A percentile compares a stretch with the other conserved stretches of the same genome.
Conservation (phyloP, 805 yeast genomes). For the Maudiozyma saulgeensis region DNA sequence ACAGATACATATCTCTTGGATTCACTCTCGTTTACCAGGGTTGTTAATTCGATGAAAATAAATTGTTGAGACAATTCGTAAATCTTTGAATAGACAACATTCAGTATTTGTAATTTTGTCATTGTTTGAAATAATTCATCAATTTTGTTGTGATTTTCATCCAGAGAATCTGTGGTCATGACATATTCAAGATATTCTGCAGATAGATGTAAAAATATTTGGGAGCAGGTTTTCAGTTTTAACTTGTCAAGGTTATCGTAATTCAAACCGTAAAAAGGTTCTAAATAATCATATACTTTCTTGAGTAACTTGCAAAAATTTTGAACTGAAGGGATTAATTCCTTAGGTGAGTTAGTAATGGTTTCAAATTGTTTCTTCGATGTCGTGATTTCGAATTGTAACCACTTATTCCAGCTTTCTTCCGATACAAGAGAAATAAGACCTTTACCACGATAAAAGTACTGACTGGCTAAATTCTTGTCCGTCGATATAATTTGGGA, state of each 20-base stretch:
- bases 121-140: constrained; percentile 21
- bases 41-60: constrained; percentile 17
- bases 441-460: constrained; percentile 35
- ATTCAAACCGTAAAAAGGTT: constrained; percentile 29
- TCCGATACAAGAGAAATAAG: constrained; percentile 21
- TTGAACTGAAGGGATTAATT: constrained; percentile 14
- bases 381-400: constrained; percentile 37
- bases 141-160: constrained; percentile 15
- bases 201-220: constrained; percentile 21
- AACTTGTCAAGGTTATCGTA: constrained; percentile 13
- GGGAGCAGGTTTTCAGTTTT: constrained; percentile 20
- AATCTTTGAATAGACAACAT: constrained; percentile 11
- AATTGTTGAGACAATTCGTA: constrained; percentile 12
- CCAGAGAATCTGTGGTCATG: constrained; percentile 13
- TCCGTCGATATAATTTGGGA: constrained; percentile 35
- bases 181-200: constrained; percentile 17
- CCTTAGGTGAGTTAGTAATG: constrained; percentile 27
- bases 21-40: constrained; percentile 17
- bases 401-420: constrained; percentile 37
- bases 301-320: constrained; percentile 40
- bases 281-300: constrained; percentile 32
- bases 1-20: constrained; percentile 16
- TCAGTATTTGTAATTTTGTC: constrained; percentile 14
- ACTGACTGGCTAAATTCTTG: constrained; percentile 28
- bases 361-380: constrained; percentile 38